Evolutionary conservation across 306 rosid genomes (phyloP), one percentile per base, ranked within the genome.

Genomic region (Elaeagnus macrophylla): DNA sequence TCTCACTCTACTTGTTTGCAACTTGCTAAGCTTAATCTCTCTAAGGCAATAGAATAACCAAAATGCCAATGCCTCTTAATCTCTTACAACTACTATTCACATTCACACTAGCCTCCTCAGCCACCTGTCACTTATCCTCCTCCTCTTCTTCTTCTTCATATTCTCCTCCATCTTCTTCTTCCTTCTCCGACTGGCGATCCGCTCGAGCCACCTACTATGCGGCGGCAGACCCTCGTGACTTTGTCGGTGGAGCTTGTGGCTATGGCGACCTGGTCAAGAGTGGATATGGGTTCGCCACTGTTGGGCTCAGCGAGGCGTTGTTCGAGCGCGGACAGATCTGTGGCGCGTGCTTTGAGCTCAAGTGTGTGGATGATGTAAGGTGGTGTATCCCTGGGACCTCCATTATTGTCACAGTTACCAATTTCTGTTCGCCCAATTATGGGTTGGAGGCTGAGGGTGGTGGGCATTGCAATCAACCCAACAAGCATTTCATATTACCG

Each of bases 261-360:
- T 90, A 79, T 68, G 97, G 95, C 0, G 91, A 90, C 75, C 79
- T 90, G 7, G 59, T 45, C 3, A 83, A 80, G 57, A 76, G 77
- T 0, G 97, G 95, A 0, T 90, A 86, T 61, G 97, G 97, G 13
- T 75, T 73, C 94, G 86, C 86, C 0, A 90, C 97, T 2, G 97
- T 76, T 16, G 97, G 97, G 1, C 78, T 90, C 9, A 90, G 97
- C 48, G 88, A 90, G 74, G 14, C 78, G 5, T 48, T 90, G 53
- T 90, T 81, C 59, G 90, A 79, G 59, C 82, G 94, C 0, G 97
- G 97, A 16, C 94, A 81, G 97, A 90, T 90, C 97, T 90, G 97
- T 39, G 97, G 97, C 64, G 97, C 97, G 51, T 90, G 97, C 80
- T 86, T 83, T 62, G 73, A 81, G 78, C 66, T 90, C 2, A 55